These are phyloP conservation scores for Rhizomucor miehei DNA, from an alignment of 371 early-diverging fungal genomes.

Conservation along the genomic window DNA sequence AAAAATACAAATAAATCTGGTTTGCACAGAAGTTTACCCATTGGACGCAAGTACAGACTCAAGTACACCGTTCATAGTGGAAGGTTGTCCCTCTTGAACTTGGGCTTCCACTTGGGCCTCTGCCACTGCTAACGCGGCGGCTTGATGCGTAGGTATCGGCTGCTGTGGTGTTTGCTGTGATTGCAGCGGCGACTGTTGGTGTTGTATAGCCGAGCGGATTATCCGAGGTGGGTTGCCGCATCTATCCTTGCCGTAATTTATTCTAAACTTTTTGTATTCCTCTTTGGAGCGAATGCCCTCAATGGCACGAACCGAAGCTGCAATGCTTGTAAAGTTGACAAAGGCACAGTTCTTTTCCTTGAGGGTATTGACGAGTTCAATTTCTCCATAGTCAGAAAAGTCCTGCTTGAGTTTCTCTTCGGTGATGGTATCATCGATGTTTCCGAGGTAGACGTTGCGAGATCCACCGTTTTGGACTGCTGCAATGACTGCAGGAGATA, in stretches of 20 bases:
- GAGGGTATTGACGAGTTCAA: conserved; percentile 77
- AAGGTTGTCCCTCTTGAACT: neutral
- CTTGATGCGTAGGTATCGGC: neutral
- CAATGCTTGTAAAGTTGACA: conserved; percentile 76
- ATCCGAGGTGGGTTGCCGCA: conserved; percentile 62
- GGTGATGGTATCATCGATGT: conserved; percentile 54
- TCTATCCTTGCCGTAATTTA: conserved; percentile 85
- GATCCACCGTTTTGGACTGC: conserved; percentile 71
- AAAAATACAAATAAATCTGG: neutral
- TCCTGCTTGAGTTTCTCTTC: conserved; percentile 65
- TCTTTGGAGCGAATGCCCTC: conserved; percentile 56
- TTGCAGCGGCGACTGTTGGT: neutral
- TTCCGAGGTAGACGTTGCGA: conserved; percentile 81
- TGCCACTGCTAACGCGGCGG: neutral
- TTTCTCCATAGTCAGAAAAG: conserved; percentile 73
- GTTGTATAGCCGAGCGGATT: neutral
- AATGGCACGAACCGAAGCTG: conserved; percentile 70
- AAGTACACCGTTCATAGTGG: conserved; percentile 2
- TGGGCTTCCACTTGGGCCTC: neutral
- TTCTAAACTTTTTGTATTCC: conserved; percentile 51
- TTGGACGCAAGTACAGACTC: conserved; percentile 7
- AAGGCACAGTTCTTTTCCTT: conserved; percentile 79
- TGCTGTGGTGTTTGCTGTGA: neutral
- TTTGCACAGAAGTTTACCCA: neutral
- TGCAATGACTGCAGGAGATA: conserved; percentile 51